Evolutionary conservation across 176 grass and related monocot genomes (phyloP), one percentile per base, ranked within the genome.

Genomic region (Puccinellia tenuiflora): DNA sequence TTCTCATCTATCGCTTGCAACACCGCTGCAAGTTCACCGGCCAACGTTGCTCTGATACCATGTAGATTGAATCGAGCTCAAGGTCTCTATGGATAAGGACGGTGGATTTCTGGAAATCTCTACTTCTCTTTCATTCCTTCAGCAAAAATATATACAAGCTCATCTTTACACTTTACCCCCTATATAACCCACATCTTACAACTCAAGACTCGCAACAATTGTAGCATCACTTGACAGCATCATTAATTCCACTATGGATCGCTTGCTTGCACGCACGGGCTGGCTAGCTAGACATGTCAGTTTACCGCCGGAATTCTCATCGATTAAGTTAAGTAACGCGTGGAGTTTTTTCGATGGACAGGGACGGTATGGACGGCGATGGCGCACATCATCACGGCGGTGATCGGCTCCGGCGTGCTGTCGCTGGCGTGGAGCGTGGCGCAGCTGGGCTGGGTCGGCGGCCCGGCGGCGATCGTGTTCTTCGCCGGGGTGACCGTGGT

Each of bases 361-460:
- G 95, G 95, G 1, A 94, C 88, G 21, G 16, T 86, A 87, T 97
- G 94, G 94, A 97, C 90, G 7, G 92, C 92, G n/a, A 75, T 76
- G 9, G 92, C 94, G 29, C 92, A 97, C 80, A 88, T 97, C 63
- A 89, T 94, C 62, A 97, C 94, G 43, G 94, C 86, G 55, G 92
- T 94, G 38, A 92, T 97, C 14, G 90, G 92, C 1, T 92, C 92
- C 26, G 92, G 95, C 53, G 92, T 97, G 73, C 57, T 94, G 40
- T 94, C 95, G 25, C 72, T 97, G 25, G 90, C 90, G 28, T 97
- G 92, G 95, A 92, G 92, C 80, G 87, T 98, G 55, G 95, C 90
- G 22, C 92, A 98, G 69, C 71, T 98, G 3, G 92, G 95, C 5
- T 98, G 95, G 95, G 75, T 84, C 15, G 86, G 73, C 0, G 95